Evolutionary conservation across 257 asterid genomes (phyloP), one percentile per base, ranked within the genome.

Genomic region (Penstemon davidsonii): DNA sequence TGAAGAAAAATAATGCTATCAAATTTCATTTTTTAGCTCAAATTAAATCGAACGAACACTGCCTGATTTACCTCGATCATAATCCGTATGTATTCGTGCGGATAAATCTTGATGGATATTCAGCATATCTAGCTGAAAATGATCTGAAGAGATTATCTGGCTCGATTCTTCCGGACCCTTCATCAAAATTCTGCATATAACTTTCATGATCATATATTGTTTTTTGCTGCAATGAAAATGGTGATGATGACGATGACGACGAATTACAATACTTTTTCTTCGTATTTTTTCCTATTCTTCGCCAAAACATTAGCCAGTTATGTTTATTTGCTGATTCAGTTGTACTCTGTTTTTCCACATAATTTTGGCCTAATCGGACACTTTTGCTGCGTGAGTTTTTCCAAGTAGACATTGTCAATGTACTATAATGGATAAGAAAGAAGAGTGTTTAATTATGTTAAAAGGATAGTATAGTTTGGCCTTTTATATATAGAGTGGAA

Each of bases 61-160:
- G 33, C 33, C 33, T 25, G 33, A 1, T 2, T 25, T 25, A 25
- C 33, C 33, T 25, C 33, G 33, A 25, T 25, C 33, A 25, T 25
- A 25, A 25, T 25, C 33, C 3, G 33, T 25, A 25, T 25, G 33
- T 25, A 63, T 56, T 47, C 62, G 50, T 65, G 0, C 50, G 73
- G 15, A 41, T 8, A 0, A 72, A 73, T 55, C 78, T 79, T 4
- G 92, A 83, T 39, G 90, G 87, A 60, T 83, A 25, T 25, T 25
- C 75, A 0, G 96, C 96, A 63, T 80, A 89, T 68, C 87, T 81
- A 52, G 90, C 93, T 4, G 96, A 89, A 68, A 89, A 89, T 9
- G 96, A 89, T 52, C 91, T 80, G 64, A 55, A 79, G 2, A 89
- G 80, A 62, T 79, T 70, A 36, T 89, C 96, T 0, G 89, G 88